A percentile compares a stretch with the other conserved stretches of the same genome.
Conservation (phyloP, 2,329 filamentous ascomycete species). For the Phoma sp. region DNA sequence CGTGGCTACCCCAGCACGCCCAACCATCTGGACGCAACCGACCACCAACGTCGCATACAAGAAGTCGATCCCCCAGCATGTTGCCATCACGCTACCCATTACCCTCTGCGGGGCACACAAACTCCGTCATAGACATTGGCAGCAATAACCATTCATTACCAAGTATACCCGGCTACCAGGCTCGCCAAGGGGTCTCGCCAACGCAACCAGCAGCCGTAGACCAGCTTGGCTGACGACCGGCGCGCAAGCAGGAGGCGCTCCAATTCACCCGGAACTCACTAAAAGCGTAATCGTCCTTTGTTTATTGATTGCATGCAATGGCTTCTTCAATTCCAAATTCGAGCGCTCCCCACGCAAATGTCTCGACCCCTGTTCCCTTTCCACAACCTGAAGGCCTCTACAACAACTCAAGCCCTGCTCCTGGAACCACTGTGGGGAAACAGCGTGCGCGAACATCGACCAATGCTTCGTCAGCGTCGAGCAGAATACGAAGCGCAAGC, state of each 20-base stretch:
- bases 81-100: neutral
- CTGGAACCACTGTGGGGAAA: conserved; percentile 24
- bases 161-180: conserved; percentile 3
- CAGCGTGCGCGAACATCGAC: conserved; percentile 38
- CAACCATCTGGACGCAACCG: neutral
- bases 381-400: conserved; percentile 3
- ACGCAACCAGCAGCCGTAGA: conserved; percentile 4
- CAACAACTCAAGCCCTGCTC: conserved; percentile 12
- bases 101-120: neutral
- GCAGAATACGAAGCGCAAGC: conserved; percentile 44
- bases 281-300: neutral
- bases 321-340: conserved; percentile 24
- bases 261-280: neutral
- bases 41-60: conserved; percentile 3
- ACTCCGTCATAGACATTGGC: neutral
- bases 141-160: neutral
- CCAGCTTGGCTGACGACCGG: conserved; percentile 16
- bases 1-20: neutral
- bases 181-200: conserved; percentile 9
- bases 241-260: conserved; percentile 9
- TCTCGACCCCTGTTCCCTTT: conserved; percentile 11
- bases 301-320: conserved; percentile 24
- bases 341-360: conserved; percentile 14
- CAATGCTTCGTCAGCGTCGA: conserved; percentile 41
- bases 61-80: conserved; percentile 4